Base-by-base conservation (phyloP, 164 flowering plant genomes). In the Vitis riparia region DNA sequence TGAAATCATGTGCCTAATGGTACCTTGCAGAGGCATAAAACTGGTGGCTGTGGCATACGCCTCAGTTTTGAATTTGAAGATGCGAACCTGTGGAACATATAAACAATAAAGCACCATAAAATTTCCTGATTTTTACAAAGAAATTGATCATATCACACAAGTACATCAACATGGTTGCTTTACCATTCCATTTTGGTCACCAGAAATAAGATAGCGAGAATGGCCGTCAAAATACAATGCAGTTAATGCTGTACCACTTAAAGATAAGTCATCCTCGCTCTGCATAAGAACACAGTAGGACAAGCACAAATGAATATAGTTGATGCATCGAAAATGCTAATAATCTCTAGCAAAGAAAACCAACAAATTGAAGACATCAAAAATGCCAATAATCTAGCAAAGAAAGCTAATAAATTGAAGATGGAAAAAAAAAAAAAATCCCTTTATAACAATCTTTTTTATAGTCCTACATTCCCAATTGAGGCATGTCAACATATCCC, bases 161-260 rank as follows among this genome's bases (percentile, higher is more conserved):
- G 72, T 64, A 51, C 37, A 71, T 29, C 58, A 69, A 51, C 30
- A 68, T 10, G 59, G 71, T 56, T 37, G 44, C 65, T 69, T 76
- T 72, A 94, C 98, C 84, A 65, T 85, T 82, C 97, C 98, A 82
- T 68, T 85, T 70, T 89, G 91, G 79, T 94, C 94, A 70, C 98
- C 98, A 71, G 98, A 85, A 69, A 91, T 80, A 81, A 94, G 91
- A 72, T 89, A 59, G 17, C 81, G 83, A n/a, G 85, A 74, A 58
- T 74, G 67, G 66, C 62, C 59, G 71, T 84, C 87, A 76, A 83
- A 89, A 71, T 81, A 76, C 84, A 94, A 73, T 62, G 97, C 90
- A 60, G 95, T 87, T 68, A 91, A 68, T 19, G 95, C 83, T 71
- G 83, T 68, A 57, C 93, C 92, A 74, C 87, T 86, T 53, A 75